phyloP scores from a whole-genome alignment of 495 filamentous ascomycete species.

The Neurospora sp. region DNA sequence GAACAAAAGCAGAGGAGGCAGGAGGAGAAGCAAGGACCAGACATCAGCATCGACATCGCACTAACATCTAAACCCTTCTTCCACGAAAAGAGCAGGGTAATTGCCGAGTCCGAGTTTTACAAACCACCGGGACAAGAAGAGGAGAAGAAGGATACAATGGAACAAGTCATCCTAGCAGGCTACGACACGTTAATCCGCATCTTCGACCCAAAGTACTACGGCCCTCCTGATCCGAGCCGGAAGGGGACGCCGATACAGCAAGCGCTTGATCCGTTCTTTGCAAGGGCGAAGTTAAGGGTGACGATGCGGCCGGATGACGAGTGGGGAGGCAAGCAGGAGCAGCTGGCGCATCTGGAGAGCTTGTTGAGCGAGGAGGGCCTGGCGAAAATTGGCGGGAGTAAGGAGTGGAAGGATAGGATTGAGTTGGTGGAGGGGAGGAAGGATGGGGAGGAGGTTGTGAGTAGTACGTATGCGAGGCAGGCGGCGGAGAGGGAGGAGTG shows the following conservation, averaged over 20 bases:
- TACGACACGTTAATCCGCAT: conserved; percentile 84
- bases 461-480: conserved; percentile 70
- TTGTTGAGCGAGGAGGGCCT: conserved; percentile 40
- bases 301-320: conserved; percentile 57
- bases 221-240: conserved; percentile 21
- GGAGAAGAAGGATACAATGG: conserved; percentile 14
- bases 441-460: conserved; percentile 50
- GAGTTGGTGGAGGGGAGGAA: conserved; percentile 54
- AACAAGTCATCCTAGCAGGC: conserved; percentile 74
- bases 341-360: conserved; percentile 46
- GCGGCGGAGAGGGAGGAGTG: conserved; percentile 45
- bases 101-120: conserved; percentile 47
- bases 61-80: conserved; percentile 79
- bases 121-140: conserved; percentile 7
- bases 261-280: conserved; percentile 59
- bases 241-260: conserved; percentile 24
- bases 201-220: conserved; percentile 77
- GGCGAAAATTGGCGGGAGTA: conserved; percentile 47
- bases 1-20: not conserved
- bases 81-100: conserved; percentile 66
- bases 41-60: conserved; percentile 56
- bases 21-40: conserved; percentile 8
- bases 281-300: conserved; percentile 57
- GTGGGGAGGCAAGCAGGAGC: conserved; percentile 53
- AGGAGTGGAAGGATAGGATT: conserved; percentile 61